Conservation (phyloP, 2,329 filamentous ascomycete species). For the Chalaropsis ovoidea region DNA sequence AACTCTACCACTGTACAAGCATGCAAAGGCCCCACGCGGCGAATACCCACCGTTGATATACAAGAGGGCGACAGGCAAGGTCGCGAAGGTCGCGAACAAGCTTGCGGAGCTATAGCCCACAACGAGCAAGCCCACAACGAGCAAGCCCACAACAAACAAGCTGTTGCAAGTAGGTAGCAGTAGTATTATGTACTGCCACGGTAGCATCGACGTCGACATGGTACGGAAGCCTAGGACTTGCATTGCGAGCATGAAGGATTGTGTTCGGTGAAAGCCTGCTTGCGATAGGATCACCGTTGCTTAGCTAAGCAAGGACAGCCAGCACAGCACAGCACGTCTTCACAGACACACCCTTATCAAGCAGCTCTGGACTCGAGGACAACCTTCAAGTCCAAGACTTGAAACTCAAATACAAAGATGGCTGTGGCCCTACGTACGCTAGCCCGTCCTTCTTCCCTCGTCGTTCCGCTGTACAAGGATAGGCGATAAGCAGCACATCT, state of each 20-base stretch:
- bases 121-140: too few species aligned
- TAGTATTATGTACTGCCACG: background rate
- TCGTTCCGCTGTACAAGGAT: background rate
- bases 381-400: background rate
- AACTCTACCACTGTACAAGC: too few species aligned
- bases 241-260: background rate
- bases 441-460: background rate
- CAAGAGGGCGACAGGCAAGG: background rate
- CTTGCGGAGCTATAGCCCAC: background rate
- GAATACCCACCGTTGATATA: too few species aligned
- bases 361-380: background rate
- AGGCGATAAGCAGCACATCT: background rate
- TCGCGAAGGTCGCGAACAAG: background rate
- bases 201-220: background rate
- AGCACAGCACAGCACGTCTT: too few species aligned
- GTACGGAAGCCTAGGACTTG: background rate
- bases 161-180: background rate
- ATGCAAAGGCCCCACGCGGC: too few species aligned
- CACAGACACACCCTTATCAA: background rate
- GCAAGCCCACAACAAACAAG: too few species aligned
- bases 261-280: too few species aligned
- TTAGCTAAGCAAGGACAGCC: too few species aligned
- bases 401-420: constrained; percentile 2
- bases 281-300: too few species aligned
- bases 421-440: background rate